phyloP scores from a whole-genome alignment of 192 early-diverging fungal genomes.

The Lobulomyces angularis region DNA sequence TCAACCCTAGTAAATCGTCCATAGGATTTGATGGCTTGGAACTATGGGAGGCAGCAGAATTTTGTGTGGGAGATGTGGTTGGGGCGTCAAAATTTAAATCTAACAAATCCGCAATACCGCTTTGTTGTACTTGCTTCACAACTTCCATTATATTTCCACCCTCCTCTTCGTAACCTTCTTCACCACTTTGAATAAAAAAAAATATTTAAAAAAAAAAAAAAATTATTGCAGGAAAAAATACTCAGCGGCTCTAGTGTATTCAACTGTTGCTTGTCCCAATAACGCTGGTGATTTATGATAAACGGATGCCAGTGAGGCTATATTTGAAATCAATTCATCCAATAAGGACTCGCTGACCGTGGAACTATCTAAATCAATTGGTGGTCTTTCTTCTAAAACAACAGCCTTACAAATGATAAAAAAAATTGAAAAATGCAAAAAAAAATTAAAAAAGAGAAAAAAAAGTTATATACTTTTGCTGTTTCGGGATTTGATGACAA shows the following conservation, averaged over 20 bases:
- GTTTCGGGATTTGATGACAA: conserved; percentile 86
- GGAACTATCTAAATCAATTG: conserved; percentile 56
- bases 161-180: conserved; percentile 8
- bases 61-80: conserved; percentile 7
- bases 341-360: conserved; percentile 60
- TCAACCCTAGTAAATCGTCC: conserved; percentile 34
- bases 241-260: conserved; percentile 12
- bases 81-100: conserved; percentile 61
- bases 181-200: conserved; percentile 6
- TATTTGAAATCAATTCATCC: conserved; percentile 77
- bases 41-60: conserved; percentile 4
- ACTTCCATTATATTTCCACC: conserved; percentile 15
- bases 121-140: conserved; percentile 27
- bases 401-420: conserved; percentile 40
- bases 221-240: conserved; percentile 4
- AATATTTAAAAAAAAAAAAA: conserved; percentile 3
- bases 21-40: conserved; percentile 7
- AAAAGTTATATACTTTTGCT: conserved; percentile 51
- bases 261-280: conserved; percentile 48
- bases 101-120: conserved; percentile 51
- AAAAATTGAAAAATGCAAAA: conserved; percentile 8
- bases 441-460: not conserved
- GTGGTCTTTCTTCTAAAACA: conserved; percentile 78
- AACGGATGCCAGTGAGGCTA: conserved; percentile 83
- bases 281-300: conserved; percentile 80